Base-by-base conservation (phyloP, 1,139 yeast species). In the Meyerozyma guilliermondii region DNA sequence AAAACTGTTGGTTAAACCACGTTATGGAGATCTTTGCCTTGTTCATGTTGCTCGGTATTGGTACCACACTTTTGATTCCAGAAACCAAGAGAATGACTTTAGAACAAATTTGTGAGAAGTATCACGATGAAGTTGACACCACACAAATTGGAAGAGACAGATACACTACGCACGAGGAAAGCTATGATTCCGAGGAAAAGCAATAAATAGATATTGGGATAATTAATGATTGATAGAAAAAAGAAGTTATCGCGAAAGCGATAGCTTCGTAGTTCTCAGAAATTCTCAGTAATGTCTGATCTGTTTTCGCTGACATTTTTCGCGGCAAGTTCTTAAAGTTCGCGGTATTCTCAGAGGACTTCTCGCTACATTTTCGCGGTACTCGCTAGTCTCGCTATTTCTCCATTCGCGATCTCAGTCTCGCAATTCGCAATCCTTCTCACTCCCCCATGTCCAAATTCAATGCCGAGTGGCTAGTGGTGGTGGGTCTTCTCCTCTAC, bases 1-100 rank as follows among this genome's bases (percentile, higher is more conserved):
- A 58, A 41, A 79, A 81, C 68, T 87, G 95, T 80, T 87, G 78
- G 82, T 77, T 87, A 61, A 87, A 88, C 43, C 95, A 87, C 56
- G 95, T 87, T 50, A 86, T 88, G 94, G 88, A 87, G 71, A 87
- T 88, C 63, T 88, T 86, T 60, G 95, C 96, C 14, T 74, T 87
- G 46, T 88, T 88, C 79, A 87, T 88, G 95, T 75, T 87, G 66
- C 53, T 82, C 43, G 96, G 96, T 69, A 58, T 81, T 54, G 65
- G 73, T 55, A 65, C 81, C 41, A 66, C 92, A 18, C 60, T 85
- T 43, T 74, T 86, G 56, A 67, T 87, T 52, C 96, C 96, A 55
- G 96, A 88, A 75, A 87, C 96, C 51, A 86, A 83, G 80, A 80
- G 95, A 75, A 80, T 76, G 79, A 85, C 95, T 41, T 77, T 87